Evolutionary conservation across 1,284 basidiomycete genomes (phyloP), one percentile per base, ranked within the genome.

Genomic region (Cronartium ribicola): DNA sequence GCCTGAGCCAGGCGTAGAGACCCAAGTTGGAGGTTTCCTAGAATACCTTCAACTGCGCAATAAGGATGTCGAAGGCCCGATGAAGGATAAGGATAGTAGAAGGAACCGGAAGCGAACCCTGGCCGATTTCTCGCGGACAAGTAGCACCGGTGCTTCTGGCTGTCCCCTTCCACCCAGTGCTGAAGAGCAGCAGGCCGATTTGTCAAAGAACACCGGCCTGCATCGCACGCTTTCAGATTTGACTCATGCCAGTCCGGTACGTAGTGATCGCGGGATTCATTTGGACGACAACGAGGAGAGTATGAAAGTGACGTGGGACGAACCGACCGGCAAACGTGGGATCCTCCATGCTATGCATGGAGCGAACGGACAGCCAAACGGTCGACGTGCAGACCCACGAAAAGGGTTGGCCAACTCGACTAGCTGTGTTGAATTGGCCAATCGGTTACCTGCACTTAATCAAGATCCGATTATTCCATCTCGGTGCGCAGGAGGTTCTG

Each of bases 281-380:
- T 57, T 71, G 29, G 29, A 51, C 8, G 68, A 70, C 6, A 48
- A 43, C 37, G 61, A 71, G 46, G 69, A 71, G 20, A 71, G 69
- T 43, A 71, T 71, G 61, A 61, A 64, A 55, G 69, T 71, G 10
- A 71, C 69, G 5, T 71, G 69, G 69, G 69, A 71, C 10, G 69
- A 71, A 13, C 69, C 69, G 3, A 61, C 61, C 40, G 61, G 60
- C 8, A 71, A 71, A 39, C 61, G 69, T 39, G 46, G 65, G 22
- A 71, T 71, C 37, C 37, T 71, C 46, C 63, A 65, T 20, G 62
- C 69, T 10, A 62, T 68, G 40, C 41, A 60, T 41, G 67, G 57
- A 64, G 29, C 43, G 36, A 57, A 20, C 20, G 14, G 29, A 6
- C 63, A 64, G 62, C 14, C 7, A 20, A 62, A 11, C n/a, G 44